Conservation (phyloP, 208 protist species). For the Polymyxa betae region DNA sequence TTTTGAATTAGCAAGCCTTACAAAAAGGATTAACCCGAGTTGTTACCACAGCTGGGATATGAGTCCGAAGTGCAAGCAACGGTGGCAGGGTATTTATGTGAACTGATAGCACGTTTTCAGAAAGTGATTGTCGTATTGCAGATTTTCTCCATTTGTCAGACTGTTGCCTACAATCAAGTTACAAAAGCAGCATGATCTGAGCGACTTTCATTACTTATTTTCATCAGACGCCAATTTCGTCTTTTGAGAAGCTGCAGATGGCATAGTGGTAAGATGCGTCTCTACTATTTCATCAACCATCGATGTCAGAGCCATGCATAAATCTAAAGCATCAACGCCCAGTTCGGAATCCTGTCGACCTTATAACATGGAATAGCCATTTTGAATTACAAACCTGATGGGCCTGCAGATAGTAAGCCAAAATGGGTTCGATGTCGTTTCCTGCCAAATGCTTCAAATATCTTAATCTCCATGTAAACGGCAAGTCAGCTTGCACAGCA, state of each 20-base stretch:
- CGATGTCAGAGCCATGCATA: slow-evolving; percentile 41
- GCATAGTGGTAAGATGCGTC: neutral
- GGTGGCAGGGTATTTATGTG: too few species aligned
- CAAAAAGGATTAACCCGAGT: too few species aligned
- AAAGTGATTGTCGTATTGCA: too few species aligned
- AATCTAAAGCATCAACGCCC: neutral
- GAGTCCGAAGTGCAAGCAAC: too few species aligned
- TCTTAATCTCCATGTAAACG: slow-evolving; percentile 2
- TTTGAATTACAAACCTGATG: neutral
- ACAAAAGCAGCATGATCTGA: neutral
- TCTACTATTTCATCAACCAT: slow-evolving; percentile 37
- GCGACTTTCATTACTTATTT: neutral
- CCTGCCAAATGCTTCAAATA: neutral
- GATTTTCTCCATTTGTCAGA: too few species aligned
- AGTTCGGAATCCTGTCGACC: neutral
- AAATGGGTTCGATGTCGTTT: neutral
- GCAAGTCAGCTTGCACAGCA: slow-evolving; percentile 35
- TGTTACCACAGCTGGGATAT: too few species aligned
- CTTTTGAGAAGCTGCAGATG: neutral
- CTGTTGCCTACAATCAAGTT: too few species aligned
- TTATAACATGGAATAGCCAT: neutral
- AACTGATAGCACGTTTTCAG: too few species aligned
- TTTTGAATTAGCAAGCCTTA: too few species aligned
- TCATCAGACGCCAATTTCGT: neutral
- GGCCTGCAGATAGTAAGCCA: slow-evolving; percentile 1